These are phyloP conservation scores for Ophiognomonia clavigignenti-juglandacearum DNA, from an alignment of 2,329 filamentous ascomycete species.

Conservation along the genomic window DNA sequence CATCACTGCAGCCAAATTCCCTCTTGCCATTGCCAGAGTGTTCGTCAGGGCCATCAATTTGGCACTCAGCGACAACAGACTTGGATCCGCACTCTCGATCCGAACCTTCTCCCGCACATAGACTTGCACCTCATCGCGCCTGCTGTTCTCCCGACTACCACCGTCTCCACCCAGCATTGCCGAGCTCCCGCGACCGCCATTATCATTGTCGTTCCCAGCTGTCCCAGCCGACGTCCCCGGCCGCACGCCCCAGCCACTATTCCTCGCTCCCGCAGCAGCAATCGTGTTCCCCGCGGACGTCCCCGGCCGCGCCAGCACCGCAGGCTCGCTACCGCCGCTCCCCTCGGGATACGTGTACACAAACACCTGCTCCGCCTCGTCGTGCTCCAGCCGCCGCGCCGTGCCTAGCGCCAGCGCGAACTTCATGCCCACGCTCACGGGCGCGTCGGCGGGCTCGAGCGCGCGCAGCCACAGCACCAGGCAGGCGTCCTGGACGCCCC, in stretches of 20 bases:
- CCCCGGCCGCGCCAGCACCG: background rate
- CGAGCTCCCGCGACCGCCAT: too few relatives aligned
- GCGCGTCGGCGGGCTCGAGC: conserved; percentile 62
- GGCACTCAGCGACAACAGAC: conserved; percentile 73
- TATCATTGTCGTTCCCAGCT: background rate
- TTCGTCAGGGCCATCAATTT: conserved; percentile 77
- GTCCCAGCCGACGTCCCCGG: conserved; percentile 6
- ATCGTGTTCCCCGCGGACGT: conserved; percentile 7
- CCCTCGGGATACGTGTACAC: conserved; percentile 37
- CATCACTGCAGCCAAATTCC: conserved; percentile 75
- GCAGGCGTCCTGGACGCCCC: conserved; percentile 64
- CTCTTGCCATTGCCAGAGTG: conserved; percentile 63
- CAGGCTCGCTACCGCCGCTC: too few relatives aligned
- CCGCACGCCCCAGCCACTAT: too few relatives aligned
- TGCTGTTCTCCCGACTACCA: background rate
- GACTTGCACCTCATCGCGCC: conserved; percentile 57
- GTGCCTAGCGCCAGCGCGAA: conserved; percentile 67
- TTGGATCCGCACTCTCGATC: conserved; percentile 86
- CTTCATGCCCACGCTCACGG: conserved; percentile 58
- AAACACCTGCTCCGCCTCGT: conserved; percentile 77
- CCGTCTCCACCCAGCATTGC: background rate
- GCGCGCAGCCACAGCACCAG: conserved; percentile 66
- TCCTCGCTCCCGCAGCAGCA: too few relatives aligned
- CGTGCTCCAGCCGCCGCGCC: conserved; percentile 61
- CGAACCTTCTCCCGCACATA: conserved; percentile 85